Evolutionary conservation across 1,139 yeast genomes (phyloP).

Genomic region (Candida mesenterica): DNA sequence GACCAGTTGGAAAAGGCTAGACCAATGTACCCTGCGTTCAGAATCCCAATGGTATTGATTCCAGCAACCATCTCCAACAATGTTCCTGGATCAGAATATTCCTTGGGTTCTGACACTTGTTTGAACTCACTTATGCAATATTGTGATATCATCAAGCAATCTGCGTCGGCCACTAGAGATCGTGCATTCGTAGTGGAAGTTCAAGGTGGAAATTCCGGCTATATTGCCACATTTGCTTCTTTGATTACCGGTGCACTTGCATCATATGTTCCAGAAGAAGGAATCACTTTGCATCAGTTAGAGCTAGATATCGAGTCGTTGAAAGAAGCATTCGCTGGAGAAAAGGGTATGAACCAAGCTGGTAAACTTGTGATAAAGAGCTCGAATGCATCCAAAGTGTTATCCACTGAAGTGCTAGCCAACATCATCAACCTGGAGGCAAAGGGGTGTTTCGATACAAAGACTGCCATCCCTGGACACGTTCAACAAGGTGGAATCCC

Average conservation of each 20-base stretch:
- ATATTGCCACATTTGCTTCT: slow-evolving; percentile 85
- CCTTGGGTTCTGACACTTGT: slow-evolving; percentile 92
- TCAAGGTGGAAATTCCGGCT: slow-evolving; percentile 97
- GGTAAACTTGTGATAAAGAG: slow-evolving; percentile 73
- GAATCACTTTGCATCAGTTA: slow-evolving; percentile 67
- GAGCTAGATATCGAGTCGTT: slow-evolving; percentile 75
- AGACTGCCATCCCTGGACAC: slow-evolving; percentile 80
- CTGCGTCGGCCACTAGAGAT: slow-evolving; percentile 92
- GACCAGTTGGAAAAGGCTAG: slow-evolving; percentile 77
- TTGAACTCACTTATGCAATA: slow-evolving; percentile 84
- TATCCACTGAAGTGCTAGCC: slow-evolving; percentile 65
- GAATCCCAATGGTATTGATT: slow-evolving; percentile 88
- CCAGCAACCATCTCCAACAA: slow-evolving; percentile 98
- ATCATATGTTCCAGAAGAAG: slow-evolving; percentile 89
- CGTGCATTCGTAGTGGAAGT: slow-evolving; percentile 95
- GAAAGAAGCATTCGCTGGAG: slow-evolving; percentile 64
- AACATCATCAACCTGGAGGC: slow-evolving; percentile 67
- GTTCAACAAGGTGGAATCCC: slow-evolving; percentile 85
- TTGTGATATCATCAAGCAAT: slow-evolving; percentile 93
- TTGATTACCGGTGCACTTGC: slow-evolving; percentile 91
- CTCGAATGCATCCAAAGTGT: slow-evolving; percentile 67
- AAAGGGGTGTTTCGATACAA: slow-evolving; percentile 65
- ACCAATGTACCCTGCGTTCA: slow-evolving; percentile 76
- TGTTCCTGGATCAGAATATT: slow-evolving; percentile 96
- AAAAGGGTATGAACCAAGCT: slow-evolving; percentile 77